Conservation (phyloP, 2,329 filamentous ascomycete species). For the Fusarium irregulare region DNA sequence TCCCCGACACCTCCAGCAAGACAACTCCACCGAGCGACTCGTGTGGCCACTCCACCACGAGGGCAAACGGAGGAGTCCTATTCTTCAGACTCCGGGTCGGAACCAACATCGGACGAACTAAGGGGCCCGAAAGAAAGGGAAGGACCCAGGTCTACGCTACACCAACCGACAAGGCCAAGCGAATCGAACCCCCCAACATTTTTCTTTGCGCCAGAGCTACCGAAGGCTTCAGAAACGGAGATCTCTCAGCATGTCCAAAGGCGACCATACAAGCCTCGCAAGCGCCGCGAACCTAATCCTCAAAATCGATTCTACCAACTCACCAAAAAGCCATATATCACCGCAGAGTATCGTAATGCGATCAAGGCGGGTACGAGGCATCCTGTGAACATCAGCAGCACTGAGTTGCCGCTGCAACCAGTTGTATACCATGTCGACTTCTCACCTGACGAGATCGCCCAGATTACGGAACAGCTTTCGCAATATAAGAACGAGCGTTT, state of each 20-base stretch:
- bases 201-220: background rate
- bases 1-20: background rate
- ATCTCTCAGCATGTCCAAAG: conserved; percentile 2
- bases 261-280: conserved; percentile 22
- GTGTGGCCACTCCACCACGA: background rate
- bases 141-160: background rate
- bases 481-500: conserved; percentile 21
- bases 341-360: conserved; percentile 42
- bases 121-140: background rate
- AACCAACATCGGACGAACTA: background rate
- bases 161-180: background rate
- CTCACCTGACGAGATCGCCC: conserved; percentile 51
- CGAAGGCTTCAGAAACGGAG: background rate
- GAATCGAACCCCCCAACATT: background rate
- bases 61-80: background rate
- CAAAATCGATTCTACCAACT: conserved; percentile 31
- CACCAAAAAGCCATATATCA: conserved; percentile 44
- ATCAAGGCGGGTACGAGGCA: conserved; percentile 43
- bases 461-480: conserved; percentile 42
- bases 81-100: background rate
- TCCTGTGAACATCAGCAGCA: background rate
- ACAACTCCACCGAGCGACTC: background rate
- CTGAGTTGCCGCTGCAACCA: conserved; percentile 15
- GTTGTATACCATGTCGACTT: conserved; percentile 61
- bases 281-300: conserved; percentile 23